Conservation (phyloP, 305 asterid species). For the Ruellia speciosa region DNA sequence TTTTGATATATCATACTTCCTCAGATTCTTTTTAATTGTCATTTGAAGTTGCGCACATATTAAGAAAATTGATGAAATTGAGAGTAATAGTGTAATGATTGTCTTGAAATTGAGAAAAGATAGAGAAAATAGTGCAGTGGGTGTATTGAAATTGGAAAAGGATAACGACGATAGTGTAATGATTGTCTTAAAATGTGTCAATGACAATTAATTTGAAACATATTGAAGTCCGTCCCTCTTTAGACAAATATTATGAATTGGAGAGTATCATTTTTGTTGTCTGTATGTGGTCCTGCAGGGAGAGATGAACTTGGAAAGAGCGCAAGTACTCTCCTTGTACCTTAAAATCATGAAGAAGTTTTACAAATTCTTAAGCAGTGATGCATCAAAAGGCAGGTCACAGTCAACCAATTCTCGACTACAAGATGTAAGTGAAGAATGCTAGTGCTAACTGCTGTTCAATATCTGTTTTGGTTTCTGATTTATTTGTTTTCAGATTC, state of each 20-base stretch:
- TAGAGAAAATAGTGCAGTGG: no score
- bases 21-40: no score
- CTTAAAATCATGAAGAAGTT: slow-evolving; percentile 67
- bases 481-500: slow-evolving; percentile 35
- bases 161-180: no score
- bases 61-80: no score
- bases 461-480: neutral
- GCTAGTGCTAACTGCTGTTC: slow-evolving; percentile 1
- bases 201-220: no score
- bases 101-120: no score
- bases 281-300: slow-evolving; percentile 34
- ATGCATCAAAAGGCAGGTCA: slow-evolving; percentile 35
- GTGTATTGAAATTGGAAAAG: no score
- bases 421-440: slow-evolving; percentile 48
- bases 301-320: slow-evolving; percentile 66
- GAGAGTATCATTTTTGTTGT: neutral
- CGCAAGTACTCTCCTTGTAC: slow-evolving; percentile 52
- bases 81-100: no score
- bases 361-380: slow-evolving; percentile 38
- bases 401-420: slow-evolving; percentile 41
- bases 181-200: no score
- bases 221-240: no score
- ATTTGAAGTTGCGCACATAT: no score
- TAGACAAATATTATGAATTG: neutral
- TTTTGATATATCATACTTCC: no score